Conservation (phyloP, 495 filamentous ascomycete genomes). For the Hyaloscypha bicolor region DNA sequence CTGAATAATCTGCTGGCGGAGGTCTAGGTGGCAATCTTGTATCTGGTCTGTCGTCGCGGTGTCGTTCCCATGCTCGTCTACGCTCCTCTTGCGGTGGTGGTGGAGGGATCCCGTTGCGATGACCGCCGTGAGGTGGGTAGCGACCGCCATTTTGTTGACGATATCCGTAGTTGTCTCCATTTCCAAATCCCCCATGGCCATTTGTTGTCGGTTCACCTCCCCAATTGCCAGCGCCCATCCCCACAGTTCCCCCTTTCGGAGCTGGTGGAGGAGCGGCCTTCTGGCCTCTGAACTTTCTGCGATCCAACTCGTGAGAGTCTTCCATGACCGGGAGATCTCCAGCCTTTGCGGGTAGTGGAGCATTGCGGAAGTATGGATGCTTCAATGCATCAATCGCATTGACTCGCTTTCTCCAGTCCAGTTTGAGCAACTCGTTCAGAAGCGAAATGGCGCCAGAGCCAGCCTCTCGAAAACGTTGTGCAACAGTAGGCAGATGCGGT, state of each 20-base stretch:
- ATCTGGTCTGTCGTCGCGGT: conserved; percentile 34
- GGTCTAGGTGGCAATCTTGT: conserved; percentile 33
- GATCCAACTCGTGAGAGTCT: conserved; percentile 94
- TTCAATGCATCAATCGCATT: conserved; percentile 94
- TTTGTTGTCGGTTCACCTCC: conserved; percentile 50
- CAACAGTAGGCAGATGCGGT: conserved; percentile 64
- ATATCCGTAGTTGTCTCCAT: conserved; percentile 31
- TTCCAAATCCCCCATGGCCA: conserved; percentile 49
- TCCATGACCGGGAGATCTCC: conserved; percentile 85
- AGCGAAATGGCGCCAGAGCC: conserved; percentile 71
- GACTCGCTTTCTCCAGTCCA: conserved; percentile 85
- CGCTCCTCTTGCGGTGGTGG: conserved; percentile 32
- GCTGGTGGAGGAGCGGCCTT: conserved; percentile 81
- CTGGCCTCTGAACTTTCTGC: conserved; percentile 81
- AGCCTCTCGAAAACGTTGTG: conserved; percentile 68
- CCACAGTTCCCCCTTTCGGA: conserved; percentile 85
- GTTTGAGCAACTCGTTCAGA: conserved; percentile 77
- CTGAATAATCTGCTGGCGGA: conserved; percentile 27
- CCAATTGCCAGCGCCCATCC: conserved; percentile 64
- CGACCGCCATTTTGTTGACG: conserved; percentile 44
- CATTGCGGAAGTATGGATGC: conserved; percentile 84
- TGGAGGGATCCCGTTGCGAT: conserved; percentile 39
- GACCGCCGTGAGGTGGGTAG: conserved; percentile 40
- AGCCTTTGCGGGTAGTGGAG: conserved; percentile 77
- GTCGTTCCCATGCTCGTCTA: conserved; percentile 28